These are phyloP conservation scores for Adansonia rubrostipa DNA, from an alignment of 441 rosid genomes.

Conservation along the genomic window DNA sequence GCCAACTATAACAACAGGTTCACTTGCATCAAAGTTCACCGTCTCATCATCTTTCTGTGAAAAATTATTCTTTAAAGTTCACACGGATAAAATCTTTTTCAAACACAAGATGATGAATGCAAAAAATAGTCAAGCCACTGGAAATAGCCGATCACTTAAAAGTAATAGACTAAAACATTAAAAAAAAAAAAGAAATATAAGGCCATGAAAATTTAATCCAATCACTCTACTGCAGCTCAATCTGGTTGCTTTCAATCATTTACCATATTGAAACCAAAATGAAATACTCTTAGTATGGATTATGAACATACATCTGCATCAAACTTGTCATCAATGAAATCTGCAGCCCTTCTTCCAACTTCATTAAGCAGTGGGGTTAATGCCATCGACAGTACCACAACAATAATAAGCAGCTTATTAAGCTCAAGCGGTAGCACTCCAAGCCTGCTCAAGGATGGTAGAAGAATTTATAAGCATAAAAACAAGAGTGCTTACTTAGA, in stretches of 20 bases:
- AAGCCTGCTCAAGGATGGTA: conserved; percentile 56
- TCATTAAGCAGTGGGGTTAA: conserved; percentile 91
- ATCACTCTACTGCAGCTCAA: conserved; percentile 14
- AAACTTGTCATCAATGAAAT: conserved; percentile 62
- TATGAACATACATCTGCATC: conserved; percentile 46
- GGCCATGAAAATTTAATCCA: conserved; percentile 9
- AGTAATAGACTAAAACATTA: background rate
- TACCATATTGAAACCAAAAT: conserved; percentile 22
- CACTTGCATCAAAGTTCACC: conserved; percentile 69
- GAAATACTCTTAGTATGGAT: background rate
- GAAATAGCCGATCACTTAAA: background rate
- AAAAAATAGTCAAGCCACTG: background rate
- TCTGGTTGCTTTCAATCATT: conserved; percentile 18
- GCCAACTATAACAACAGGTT: conserved; percentile 91
- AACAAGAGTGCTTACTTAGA: conserved; percentile 20
- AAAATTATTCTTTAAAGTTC: conserved; percentile 20
- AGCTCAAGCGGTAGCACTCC: conserved; percentile 99
- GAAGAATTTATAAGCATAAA: conserved; percentile 33
- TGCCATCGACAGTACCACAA: conserved; percentile 98
- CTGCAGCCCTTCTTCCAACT: conserved; percentile 84
- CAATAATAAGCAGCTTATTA: conserved; percentile 94
- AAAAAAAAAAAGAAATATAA: background rate
- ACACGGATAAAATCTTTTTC: conserved; percentile 12
- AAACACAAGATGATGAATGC: conserved; percentile 2
- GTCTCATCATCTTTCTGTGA: conserved; percentile 57